Evolutionary conservation across 106 monocot genomes (phyloP).

Genomic region (Phalaenopsis aphrodite): DNA sequence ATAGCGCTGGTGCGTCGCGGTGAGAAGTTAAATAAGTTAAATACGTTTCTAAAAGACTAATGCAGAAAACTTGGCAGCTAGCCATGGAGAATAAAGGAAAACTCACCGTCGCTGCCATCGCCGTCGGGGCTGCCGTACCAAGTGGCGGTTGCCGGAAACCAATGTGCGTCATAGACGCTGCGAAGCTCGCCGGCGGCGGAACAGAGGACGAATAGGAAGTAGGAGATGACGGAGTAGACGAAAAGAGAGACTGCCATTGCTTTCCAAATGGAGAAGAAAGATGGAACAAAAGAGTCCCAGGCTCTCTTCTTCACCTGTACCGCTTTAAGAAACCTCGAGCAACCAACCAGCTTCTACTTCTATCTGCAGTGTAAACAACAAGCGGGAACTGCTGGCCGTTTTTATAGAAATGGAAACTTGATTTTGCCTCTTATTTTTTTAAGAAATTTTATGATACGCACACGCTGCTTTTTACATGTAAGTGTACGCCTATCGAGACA

Average conservation of each 20-base stretch:
- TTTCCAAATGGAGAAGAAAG: neutral
- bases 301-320: neutral
- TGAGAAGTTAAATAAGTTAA: neutral
- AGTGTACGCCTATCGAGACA: neutral
- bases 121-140: constrained; percentile 97
- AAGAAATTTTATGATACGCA: neutral
- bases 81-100: neutral
- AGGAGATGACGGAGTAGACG: neutral
- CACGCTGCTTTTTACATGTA: neutral
- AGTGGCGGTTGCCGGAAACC: constrained; percentile 89
- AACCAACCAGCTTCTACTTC: neutral
- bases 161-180: constrained; percentile 28
- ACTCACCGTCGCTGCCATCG: constrained; percentile 90
- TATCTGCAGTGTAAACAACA: neutral
- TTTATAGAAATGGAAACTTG: neutral
- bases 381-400: neutral
- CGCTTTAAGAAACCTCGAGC: constrained; percentile 1
- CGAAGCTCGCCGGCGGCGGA: constrained; percentile 1
- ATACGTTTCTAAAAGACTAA: neutral
- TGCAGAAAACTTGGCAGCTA: no score
- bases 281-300: neutral
- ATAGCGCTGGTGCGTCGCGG: neutral
- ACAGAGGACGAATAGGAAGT: constrained; percentile 8
- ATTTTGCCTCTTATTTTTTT: neutral
- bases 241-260: constrained; percentile 2